Percentiles rank a stretch among this genome's conserved stretches.
Conservation (phyloP, 1,139 yeast species). For the Hyphopichia fennica region DNA sequence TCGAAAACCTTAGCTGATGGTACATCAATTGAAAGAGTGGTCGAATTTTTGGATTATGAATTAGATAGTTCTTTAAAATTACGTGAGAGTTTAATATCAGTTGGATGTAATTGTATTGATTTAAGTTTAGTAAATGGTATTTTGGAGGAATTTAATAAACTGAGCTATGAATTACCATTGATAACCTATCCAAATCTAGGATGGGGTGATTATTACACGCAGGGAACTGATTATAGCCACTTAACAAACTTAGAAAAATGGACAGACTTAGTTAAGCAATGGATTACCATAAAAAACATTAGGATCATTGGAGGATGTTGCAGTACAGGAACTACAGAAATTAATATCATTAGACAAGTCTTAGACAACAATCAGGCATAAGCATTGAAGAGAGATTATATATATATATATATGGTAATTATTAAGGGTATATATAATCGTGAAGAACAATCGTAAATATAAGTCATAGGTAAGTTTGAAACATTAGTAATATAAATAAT, state of each 20-base stretch:
- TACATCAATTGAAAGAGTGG: constrained; percentile 24
- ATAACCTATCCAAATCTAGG: constrained; percentile 45
- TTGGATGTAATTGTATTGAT: constrained; percentile 44
- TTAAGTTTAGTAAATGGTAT: constrained; percentile 21
- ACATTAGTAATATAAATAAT: no score
- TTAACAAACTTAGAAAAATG: constrained; percentile 20
- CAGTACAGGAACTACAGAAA: constrained; percentile 51
- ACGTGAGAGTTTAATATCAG: constrained; percentile 22
- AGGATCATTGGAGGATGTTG: constrained; percentile 61
- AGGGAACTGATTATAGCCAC: constrained; percentile 8
- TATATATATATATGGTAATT: not conserved
- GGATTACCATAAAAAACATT: constrained; percentile 33
- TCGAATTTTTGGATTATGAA: constrained; percentile 15
- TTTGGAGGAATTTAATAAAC: constrained; percentile 15
- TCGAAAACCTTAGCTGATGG: constrained; percentile 30
- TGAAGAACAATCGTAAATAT: no score
- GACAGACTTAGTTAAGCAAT: constrained; percentile 26
- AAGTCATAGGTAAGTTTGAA: no score
- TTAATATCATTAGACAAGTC: constrained; percentile 11
- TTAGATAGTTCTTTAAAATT: constrained; percentile 10
- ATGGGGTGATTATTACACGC: constrained; percentile 20
- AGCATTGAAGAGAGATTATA: not conserved
- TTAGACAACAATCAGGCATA: not conserved
- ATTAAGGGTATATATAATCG: no score
- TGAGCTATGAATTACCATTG: constrained; percentile 16